Evolutionary conservation across 2,329 filamentous ascomycete genomes (phyloP), one percentile per base, ranked within the genome.

Genomic region (Dactylellina sp.): DNA sequence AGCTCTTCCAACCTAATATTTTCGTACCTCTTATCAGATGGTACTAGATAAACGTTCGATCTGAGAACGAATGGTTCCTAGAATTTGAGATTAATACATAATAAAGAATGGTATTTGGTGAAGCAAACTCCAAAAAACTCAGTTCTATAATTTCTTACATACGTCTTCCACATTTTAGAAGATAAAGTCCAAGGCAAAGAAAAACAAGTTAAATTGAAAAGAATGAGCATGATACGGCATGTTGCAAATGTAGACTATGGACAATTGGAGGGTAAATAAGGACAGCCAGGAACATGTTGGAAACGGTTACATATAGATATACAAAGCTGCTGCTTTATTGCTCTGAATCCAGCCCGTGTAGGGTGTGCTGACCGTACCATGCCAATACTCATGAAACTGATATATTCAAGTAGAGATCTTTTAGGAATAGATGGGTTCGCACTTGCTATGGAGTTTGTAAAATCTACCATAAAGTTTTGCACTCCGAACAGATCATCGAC

Each of bases 351-450:
- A 12, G 14, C 55, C 5, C 37, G 39, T 9, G 55, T 59, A 9
- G 55, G 55, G 28, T 59, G 55, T 7, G 55, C 55, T 1, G 39
- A 44, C 7, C 55, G 40, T 1, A 35, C 28, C 39, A 59, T 16
- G 1, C 39, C 39, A 5, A 57, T 40, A 20, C 20, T 46, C 16
- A 59, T 42, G 11, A 59, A 14, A 22, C n/a, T 24, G 28, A 32
- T 37, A 20, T 59, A 59, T 25, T 25, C 35, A 0, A 39, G 28
- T 22, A 22, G 20, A 49, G 20, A 49, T 49, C 55, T 18, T 59
- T 35, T 46, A 35, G 44, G 22, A 44, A 59, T 22, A 22, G 14
- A 4, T 39, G 55, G 25, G 12, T 59, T 46, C 7, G 7, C 18
- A 18, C 46, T 11, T 7, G 32, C 4, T 16, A 24, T 7, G 4